phyloP scores from a whole-genome alignment of 2,329 filamentous ascomycete genomes.

The Stylonectria norvegica region DNA sequence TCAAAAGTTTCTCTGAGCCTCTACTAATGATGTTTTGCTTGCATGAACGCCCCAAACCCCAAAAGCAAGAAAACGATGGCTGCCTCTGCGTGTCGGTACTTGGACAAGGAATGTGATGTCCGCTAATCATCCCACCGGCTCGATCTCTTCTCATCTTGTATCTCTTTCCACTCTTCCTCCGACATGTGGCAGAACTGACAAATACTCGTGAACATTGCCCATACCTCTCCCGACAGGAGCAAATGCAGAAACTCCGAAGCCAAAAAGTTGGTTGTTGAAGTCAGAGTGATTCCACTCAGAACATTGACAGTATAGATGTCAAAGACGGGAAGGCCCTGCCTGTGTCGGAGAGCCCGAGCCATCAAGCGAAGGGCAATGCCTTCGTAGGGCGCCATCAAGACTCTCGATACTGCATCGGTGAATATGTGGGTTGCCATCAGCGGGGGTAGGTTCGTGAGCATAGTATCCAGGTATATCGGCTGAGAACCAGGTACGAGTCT shows the following conservation, averaged over 20 bases:
- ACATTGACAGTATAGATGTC: conserved; percentile 39
- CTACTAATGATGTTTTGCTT: not conserved
- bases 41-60: not conserved
- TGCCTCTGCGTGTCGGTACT: too few species aligned
- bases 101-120: too few species aligned
- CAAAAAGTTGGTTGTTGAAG: conserved; percentile 43
- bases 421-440: conserved; percentile 47
- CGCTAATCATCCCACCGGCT: conserved; percentile 4
- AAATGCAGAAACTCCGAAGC: conserved; percentile 45
- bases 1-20: not conserved
- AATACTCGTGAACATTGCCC: conserved; percentile 39
- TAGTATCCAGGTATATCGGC: conserved; percentile 45
- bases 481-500: conserved; percentile 21
- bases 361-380: conserved; percentile 43
- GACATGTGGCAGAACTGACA: conserved; percentile 40
- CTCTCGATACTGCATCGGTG: conserved; percentile 39
- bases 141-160: conserved; percentile 21
- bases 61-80: not conserved
- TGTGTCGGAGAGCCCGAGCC: conserved; percentile 40
- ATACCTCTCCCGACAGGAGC: conserved; percentile 42
- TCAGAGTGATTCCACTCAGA: conserved; percentile 37
- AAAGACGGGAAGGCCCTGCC: conserved; percentile 35
- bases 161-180: conserved; percentile 43
- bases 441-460: conserved; percentile 50
- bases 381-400: conserved; percentile 47